phyloP scores from a whole-genome alignment of 805 yeast genomes.

The Priceomyces carsonii region DNA sequence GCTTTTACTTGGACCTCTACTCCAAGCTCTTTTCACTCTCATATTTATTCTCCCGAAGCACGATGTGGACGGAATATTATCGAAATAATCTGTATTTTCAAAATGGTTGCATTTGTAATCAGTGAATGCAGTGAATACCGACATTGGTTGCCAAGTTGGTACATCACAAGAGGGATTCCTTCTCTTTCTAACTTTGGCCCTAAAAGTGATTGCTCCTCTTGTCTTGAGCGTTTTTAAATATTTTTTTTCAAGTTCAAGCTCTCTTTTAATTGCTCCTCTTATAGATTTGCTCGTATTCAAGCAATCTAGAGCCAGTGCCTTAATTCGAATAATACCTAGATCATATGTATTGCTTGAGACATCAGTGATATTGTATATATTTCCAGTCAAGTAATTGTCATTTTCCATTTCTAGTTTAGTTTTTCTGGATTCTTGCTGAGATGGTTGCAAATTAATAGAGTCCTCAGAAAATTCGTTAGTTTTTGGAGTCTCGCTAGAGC shows the following conservation, averaged over 20 bases:
- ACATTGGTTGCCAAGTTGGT: slow-evolving; percentile 31
- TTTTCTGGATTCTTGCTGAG: neutral
- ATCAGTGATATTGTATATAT: slow-evolving; percentile 6
- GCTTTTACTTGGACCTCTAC: slow-evolving; percentile 21
- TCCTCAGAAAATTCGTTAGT: no score
- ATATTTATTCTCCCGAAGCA: slow-evolving; percentile 43
- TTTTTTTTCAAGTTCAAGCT: slow-evolving; percentile 15
- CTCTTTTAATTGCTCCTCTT: slow-evolving; percentile 12
- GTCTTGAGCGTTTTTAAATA: slow-evolving; percentile 4
- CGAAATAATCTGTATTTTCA: slow-evolving; percentile 29
- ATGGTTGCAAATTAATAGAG: slow-evolving; percentile 6
- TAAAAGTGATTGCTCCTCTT: neutral
- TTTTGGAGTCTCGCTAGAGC: no score
- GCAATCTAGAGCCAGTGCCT: slow-evolving; percentile 9
- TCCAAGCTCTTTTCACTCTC: slow-evolving; percentile 42
- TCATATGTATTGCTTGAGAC: neutral
- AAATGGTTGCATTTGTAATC: slow-evolving; percentile 27
- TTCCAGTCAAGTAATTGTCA: slow-evolving; percentile 5
- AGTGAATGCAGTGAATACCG: slow-evolving; percentile 33
- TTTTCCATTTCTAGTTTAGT: neutral
- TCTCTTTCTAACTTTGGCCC: slow-evolving; percentile 10
- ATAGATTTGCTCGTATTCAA: slow-evolving; percentile 13
- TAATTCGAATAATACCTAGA: slow-evolving; percentile 6
- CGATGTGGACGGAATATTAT: slow-evolving; percentile 27
- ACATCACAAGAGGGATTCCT: slow-evolving; percentile 12